phyloP scores from a whole-genome alignment of 2,329 filamentous ascomycete species.

The Clonostachys rosea region DNA sequence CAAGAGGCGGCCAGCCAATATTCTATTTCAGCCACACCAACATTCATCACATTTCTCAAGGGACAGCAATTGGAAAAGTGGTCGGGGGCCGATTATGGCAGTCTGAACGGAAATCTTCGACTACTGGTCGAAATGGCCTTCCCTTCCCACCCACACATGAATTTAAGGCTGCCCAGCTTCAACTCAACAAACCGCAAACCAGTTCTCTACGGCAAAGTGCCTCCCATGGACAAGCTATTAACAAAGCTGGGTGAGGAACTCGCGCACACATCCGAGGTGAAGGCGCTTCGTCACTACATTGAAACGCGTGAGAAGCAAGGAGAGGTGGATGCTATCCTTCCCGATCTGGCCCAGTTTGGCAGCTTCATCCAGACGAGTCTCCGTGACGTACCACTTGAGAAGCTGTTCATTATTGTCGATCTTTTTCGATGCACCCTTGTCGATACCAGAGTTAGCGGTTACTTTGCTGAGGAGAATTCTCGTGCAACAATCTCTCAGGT shows the following conservation, averaged over 20 bases:
- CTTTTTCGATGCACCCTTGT: constrained; percentile 73
- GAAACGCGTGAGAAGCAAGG: constrained; percentile 52
- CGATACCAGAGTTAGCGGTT: constrained; percentile 76
- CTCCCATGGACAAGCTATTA: constrained; percentile 77
- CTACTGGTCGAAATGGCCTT: constrained; percentile 71
- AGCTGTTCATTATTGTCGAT: constrained; percentile 80
- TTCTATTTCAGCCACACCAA: constrained; percentile 73
- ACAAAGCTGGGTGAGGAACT: constrained; percentile 64
- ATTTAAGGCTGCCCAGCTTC: constrained; percentile 66
- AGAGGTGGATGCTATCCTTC: constrained; percentile 63
- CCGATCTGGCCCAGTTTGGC: constrained; percentile 64
- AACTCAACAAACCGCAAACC: constrained; percentile 58
- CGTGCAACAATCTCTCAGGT: constrained; percentile 61
- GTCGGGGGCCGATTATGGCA: constrained; percentile 68
- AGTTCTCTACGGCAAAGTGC: constrained; percentile 71
- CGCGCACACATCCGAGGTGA: constrained; percentile 55
- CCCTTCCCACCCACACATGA: constrained; percentile 71
- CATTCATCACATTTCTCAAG: constrained; percentile 79
- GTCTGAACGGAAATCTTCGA: constrained; percentile 67
- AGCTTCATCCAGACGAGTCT: constrained; percentile 53
- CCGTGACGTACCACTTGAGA: constrained; percentile 52
- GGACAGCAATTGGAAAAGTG: constrained; percentile 75
- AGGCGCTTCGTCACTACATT: constrained; percentile 67
- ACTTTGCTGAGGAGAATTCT: constrained; percentile 70
- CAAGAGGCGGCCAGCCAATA: constrained; percentile 62